Conservation (phyloP, 2,329 filamentous ascomycete species). For the Blastomyces parvus region DNA sequence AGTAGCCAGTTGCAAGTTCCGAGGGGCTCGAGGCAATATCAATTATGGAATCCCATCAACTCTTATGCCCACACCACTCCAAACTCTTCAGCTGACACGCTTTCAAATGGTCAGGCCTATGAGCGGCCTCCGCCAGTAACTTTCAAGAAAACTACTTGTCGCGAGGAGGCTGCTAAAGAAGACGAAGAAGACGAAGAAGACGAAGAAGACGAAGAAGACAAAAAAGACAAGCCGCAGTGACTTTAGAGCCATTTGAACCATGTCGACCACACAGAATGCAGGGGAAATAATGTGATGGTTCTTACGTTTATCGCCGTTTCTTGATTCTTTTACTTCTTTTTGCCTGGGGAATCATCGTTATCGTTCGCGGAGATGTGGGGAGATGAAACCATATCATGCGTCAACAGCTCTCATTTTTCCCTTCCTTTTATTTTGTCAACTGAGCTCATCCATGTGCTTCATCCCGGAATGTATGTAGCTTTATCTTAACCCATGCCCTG, state of each 20-base stretch:
- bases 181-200: too few relatives aligned
- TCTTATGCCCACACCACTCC: neutral
- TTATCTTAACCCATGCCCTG: neutral
- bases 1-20: too few relatives aligned
- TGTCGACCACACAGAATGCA: neutral
- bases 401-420: too few relatives aligned
- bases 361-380: neutral
- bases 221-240: neutral
- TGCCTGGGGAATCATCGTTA: neutral
- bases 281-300: neutral
- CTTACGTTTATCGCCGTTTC: neutral
- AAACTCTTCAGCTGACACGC: neutral
- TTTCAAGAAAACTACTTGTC: neutral
- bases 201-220: too few relatives aligned
- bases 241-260: neutral
- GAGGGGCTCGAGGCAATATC: too few relatives aligned
- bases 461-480: neutral
- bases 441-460: neutral
- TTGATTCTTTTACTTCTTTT: neutral
- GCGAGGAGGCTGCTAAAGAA: neutral
- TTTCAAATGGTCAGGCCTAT: too few relatives aligned
- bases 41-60: too few relatives aligned
- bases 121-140: too few relatives aligned
- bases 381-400: too few relatives aligned
- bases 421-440: too few relatives aligned